phyloP scores from a whole-genome alignment of 768 basidiomycete species.

The Panaeolus cyanescens region DNA sequence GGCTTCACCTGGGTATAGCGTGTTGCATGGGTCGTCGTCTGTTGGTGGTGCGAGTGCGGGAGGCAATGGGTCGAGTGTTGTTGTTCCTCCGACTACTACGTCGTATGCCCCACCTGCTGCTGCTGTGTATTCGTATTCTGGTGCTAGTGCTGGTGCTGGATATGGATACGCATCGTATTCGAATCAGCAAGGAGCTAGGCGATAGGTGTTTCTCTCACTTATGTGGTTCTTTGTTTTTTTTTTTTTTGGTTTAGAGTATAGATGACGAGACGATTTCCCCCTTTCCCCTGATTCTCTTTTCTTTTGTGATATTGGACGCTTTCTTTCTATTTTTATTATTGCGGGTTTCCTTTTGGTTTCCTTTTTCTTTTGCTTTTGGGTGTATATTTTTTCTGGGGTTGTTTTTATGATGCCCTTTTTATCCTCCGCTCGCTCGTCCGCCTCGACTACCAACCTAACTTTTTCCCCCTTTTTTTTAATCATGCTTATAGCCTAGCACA shows the following conservation, averaged over 20 bases:
- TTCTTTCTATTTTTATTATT: neutral
- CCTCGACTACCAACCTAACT: neutral
- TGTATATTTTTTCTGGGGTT: neutral
- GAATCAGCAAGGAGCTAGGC: neutral
- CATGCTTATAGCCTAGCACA: constrained; percentile 1
- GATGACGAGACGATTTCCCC: neutral
- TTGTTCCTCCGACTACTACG: neutral
- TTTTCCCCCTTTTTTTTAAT: neutral
- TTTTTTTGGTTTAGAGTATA: neutral
- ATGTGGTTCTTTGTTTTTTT: neutral
- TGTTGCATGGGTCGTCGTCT: neutral
- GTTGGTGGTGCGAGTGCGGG: no score
- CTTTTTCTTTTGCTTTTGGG: neutral
- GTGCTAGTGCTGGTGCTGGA: constrained; percentile 14
- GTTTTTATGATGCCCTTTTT: neutral
- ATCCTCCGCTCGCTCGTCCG: neutral
- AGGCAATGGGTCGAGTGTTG: no score
- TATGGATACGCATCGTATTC: neutral
- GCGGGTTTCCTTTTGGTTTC: neutral
- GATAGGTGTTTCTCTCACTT: no score
- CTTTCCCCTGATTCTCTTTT: neutral
- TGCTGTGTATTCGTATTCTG: constrained; percentile 20
- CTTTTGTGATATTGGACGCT: neutral
- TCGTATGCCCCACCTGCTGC: neutral
- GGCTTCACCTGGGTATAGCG: neutral